phyloP scores from a whole-genome alignment of 306 rosid species.

The Lithocarpus polystachyus region DNA sequence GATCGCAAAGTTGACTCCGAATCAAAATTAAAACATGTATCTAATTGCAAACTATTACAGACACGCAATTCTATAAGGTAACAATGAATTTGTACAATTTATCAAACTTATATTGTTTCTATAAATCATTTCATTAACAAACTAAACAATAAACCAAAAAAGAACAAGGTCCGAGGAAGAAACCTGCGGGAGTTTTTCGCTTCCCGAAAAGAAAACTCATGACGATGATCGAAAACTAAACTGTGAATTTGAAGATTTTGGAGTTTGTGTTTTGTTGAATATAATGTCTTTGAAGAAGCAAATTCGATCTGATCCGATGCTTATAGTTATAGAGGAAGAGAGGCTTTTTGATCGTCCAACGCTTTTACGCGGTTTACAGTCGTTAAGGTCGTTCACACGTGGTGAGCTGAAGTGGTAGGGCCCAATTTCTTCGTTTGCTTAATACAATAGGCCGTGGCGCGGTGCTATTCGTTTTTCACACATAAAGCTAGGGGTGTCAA shows the following conservation, averaged over 20 bases:
- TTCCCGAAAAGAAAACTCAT: slow-evolving; percentile 96
- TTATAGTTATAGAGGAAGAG: neutral
- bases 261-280: too few relatives aligned
- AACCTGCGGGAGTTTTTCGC: slow-evolving; percentile 94
- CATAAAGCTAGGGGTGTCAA: too few relatives aligned
- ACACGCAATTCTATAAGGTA: neutral
- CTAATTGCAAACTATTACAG: neutral
- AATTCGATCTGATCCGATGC: too few relatives aligned
- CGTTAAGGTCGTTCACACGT: slow-evolving; percentile 31
- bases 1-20: neutral
- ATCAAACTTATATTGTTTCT: neutral
- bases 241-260: neutral
- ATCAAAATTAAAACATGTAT: neutral
- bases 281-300: too few relatives aligned
- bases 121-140: neutral
- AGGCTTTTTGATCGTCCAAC: slow-evolving; percentile 12
- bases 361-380: slow-evolving; percentile 37
- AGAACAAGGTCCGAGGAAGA: neutral
- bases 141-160: neutral
- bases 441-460: neutral
- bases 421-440: neutral
- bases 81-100: neutral
- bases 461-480: too few relatives aligned
- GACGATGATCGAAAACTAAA: slow-evolving; percentile 29
- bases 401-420: slow-evolving; percentile 15